These are phyloP conservation scores for Solanum sparsipilum DNA, from an alignment of 257 asterid species.

Conservation along the genomic window DNA sequence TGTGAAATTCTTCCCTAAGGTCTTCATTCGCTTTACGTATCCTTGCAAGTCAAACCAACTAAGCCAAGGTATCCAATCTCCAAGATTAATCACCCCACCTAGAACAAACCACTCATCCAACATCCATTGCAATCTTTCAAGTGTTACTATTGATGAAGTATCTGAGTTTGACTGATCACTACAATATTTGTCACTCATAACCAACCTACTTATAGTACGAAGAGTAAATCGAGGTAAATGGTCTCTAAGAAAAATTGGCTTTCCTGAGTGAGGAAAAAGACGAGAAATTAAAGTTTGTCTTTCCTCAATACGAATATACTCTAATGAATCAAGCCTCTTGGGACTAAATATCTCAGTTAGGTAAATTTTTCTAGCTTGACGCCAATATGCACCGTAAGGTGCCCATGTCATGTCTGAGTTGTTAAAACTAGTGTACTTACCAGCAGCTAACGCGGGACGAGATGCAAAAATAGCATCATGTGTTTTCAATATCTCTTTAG, in stretches of 20 bases:
- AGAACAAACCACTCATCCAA: not conserved
- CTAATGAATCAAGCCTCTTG: not conserved
- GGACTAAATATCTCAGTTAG: not conserved
- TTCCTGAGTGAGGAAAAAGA: slow-evolving; percentile 2
- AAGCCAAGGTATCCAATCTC: not conserved
- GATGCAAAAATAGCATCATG: not conserved
- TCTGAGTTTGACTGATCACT: not conserved
- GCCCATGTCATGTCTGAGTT: not conserved
- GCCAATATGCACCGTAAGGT: not conserved
- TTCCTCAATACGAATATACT: not conserved
- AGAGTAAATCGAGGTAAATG: slow-evolving; percentile 10
- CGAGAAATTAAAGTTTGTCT: not conserved
- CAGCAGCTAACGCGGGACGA: not conserved
- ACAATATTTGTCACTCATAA: slow-evolving; percentile 7
- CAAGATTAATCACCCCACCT: not conserved
- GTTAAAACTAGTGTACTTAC: not conserved
- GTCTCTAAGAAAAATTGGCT: slow-evolving; percentile 8
- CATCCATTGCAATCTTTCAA: not conserved
- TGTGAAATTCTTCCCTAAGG: not conserved
- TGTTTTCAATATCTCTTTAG: not conserved
- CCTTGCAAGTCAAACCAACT: not conserved
- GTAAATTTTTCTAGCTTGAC: not conserved
- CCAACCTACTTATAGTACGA: not conserved
- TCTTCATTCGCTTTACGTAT: not conserved
- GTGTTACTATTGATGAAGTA: not conserved